Percentiles rank a stretch among this genome's conserved stretches.
Conservation (phyloP, 768 basidiomycete species). For the Suillus alpinus region DNA sequence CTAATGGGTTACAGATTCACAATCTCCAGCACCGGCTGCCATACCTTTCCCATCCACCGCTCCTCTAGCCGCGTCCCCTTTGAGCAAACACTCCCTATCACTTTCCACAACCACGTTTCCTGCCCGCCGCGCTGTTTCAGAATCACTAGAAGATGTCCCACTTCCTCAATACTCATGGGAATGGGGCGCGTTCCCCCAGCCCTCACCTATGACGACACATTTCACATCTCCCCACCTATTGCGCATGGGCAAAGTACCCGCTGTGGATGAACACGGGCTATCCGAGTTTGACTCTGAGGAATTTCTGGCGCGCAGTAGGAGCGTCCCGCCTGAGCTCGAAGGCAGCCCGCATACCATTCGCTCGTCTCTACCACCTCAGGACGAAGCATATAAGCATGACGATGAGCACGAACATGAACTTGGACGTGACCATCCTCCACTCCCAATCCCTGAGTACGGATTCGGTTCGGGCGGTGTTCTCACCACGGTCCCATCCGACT, state of each 20-base stretch:
- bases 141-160: conserved; percentile 53
- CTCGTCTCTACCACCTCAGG: conserved; percentile 17
- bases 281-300: conserved; percentile 19
- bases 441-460: background rate
- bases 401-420: conserved; percentile 21
- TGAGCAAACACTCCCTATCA: conserved; percentile 10
- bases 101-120: conserved; percentile 32
- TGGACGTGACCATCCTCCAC: conserved; percentile 13
- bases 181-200: conserved; percentile 88
- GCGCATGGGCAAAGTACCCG: conserved; percentile 14
- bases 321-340: conserved; percentile 54
- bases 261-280: conserved; percentile 7
- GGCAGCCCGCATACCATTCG: conserved; percentile 37
- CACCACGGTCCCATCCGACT: conserved; percentile 56
- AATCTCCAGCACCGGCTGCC: background rate
- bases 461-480: conserved; percentile 58
- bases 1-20: conserved; percentile 3
- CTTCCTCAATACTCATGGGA: conserved; percentile 82
- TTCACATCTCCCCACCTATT: conserved; percentile 29
- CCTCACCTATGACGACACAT: conserved; percentile 58
- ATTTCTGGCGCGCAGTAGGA: conserved; percentile 45
- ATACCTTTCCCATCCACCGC: background rate
- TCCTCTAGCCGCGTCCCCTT: conserved; percentile 19
- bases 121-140: conserved; percentile 55
- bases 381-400: conserved; percentile 24